phyloP scores from a whole-genome alignment of 75 land plant species.

The Ceratopteris richardii region DNA sequence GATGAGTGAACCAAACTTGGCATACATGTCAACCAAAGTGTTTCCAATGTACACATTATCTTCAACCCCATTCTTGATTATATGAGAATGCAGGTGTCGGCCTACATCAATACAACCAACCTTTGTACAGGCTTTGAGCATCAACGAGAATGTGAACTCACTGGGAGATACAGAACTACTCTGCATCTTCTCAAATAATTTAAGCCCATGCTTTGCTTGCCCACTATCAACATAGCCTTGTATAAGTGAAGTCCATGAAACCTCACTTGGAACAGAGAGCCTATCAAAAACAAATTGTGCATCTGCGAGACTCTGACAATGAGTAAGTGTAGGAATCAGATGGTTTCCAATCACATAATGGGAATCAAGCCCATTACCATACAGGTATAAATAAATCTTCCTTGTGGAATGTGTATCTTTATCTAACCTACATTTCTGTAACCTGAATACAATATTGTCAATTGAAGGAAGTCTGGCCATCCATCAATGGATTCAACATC shows the following conservation, averaged over 20 bases:
- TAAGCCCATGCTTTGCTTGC: conserved; percentile 5
- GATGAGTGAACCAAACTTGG: conserved; percentile 22
- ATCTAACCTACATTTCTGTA: background rate
- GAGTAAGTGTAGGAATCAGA: background rate
- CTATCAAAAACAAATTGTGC: background rate
- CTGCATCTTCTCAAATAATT: conserved; percentile 7
- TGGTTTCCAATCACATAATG: conserved; percentile 1
- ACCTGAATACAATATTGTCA: background rate
- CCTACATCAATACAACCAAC: conserved; percentile 28
- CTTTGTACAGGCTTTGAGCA: conserved; percentile 44
- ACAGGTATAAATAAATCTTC: background rate
- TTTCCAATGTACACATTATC: conserved; percentile 29
- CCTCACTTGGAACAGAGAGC: conserved; percentile 1
- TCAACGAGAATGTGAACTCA: conserved; percentile 24
- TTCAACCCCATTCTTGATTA: conserved; percentile 31
- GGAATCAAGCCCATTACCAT: conserved; percentile 1
- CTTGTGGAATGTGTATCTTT: background rate
- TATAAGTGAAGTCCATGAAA: conserved; percentile 21
- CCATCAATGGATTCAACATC: no score
- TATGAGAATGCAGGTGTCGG: conserved; percentile 23
- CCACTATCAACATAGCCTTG: conserved; percentile 7
- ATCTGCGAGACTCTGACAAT: conserved; percentile 3
- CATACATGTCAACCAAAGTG: conserved; percentile 49
- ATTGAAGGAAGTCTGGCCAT: background rate
- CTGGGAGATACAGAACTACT: background rate